Percentiles rank a stretch among this genome's conserved stretches.
phyloP scores from a whole-genome alignment of 2,329 filamentous ascomycete genomes.

The Lachnellula hyalina region DNA sequence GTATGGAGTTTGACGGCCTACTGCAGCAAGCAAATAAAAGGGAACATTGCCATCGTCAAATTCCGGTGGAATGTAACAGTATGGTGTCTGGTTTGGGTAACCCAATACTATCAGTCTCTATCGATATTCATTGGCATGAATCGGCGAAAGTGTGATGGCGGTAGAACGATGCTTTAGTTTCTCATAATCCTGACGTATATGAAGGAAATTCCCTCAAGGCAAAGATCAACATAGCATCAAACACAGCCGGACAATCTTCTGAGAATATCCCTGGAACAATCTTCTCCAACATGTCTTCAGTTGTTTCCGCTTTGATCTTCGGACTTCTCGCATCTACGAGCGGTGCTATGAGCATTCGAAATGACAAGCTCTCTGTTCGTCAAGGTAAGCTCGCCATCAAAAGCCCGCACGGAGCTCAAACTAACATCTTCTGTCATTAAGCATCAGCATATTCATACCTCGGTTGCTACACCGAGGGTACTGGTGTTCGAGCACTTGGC shows the following conservation, averaged over 20 bases:
- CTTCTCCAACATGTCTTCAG: neutral
- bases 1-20: neutral
- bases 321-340: constrained; percentile 2
- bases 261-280: neutral
- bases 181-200: neutral
- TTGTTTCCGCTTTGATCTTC: neutral
- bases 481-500: constrained; percentile 5
- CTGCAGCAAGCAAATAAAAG: neutral
- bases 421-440: neutral
- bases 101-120: neutral
- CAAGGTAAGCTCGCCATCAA: neutral
- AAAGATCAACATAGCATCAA: neutral
- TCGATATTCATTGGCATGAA: neutral
- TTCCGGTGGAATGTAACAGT: neutral
- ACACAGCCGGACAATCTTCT: neutral
- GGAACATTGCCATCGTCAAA: neutral
- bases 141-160: no score
- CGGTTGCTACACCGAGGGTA: constrained; percentile 10
- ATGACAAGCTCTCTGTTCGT: neutral
- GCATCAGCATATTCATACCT: constrained; percentile 5
- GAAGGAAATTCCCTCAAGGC: neutral
- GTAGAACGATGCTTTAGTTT: neutral
- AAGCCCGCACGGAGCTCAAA: neutral
- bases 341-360: neutral
- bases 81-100: neutral